These are phyloP conservation scores for Globisporangium lucens DNA, from an alignment of 352 stramenopile species.

Conservation along the genomic window DNA sequence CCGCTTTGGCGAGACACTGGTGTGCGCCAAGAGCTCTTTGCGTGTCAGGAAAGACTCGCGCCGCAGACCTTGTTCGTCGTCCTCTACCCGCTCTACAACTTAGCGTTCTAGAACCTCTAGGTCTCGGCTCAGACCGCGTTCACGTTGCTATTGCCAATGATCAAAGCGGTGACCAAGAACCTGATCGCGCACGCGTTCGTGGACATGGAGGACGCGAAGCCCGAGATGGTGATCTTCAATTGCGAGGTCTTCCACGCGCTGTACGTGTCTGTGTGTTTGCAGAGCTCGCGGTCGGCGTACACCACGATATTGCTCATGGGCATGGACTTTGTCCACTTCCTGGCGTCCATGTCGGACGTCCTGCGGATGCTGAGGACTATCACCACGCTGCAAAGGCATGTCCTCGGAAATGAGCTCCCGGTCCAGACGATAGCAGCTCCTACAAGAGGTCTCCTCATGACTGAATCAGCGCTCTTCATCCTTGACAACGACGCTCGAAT, in stretches of 20 bases:
- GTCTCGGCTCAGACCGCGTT: slow-evolving; percentile 14
- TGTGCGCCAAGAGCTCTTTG: slow-evolving; percentile 15
- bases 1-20: not conserved
- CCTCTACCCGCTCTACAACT: slow-evolving; percentile 26
- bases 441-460: not conserved
- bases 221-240: slow-evolving; percentile 28
- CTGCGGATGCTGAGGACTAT: not conserved
- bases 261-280: slow-evolving; percentile 28
- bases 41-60: not conserved
- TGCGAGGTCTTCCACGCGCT: slow-evolving; percentile 25
- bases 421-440: not conserved
- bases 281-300: slow-evolving; percentile 17
- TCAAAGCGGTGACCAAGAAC: slow-evolving; percentile 26
- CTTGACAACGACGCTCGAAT: not conserved
- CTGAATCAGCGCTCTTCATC: not conserved
- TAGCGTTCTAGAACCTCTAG: slow-evolving; percentile 18
- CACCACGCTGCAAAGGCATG: not conserved
- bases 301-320: slow-evolving; percentile 11
- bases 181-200: slow-evolving; percentile 22
- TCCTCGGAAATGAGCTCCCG: not conserved
- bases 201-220: slow-evolving; percentile 22
- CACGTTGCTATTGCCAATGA: slow-evolving; percentile 15
- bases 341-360: not conserved
- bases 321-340: not conserved
- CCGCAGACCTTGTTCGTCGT: slow-evolving; percentile 19